Evolutionary conservation across 2,329 filamentous ascomycete genomes (phyloP).

Genomic region (Tolypocladium inflatum): DNA sequence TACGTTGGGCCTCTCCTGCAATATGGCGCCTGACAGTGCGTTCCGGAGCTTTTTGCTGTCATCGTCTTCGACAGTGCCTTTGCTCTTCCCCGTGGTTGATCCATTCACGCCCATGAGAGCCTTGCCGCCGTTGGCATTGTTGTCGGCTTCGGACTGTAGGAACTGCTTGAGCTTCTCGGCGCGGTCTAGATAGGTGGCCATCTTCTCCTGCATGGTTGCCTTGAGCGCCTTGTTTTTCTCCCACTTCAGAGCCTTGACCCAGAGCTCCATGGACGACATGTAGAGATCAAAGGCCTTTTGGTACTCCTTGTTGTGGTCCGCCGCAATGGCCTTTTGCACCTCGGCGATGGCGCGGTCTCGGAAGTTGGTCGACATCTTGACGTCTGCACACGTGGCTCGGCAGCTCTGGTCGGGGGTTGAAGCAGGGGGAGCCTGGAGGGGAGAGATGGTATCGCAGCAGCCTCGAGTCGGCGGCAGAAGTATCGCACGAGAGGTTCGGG

Average conservation of each 20-base stretch:
- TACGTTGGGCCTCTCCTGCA: slow-evolving; percentile 92
- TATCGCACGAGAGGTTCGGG: background rate
- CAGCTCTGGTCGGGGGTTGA: background rate
- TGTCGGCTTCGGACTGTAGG: slow-evolving; percentile 65
- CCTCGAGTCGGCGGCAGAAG: background rate
- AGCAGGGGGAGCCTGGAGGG: background rate
- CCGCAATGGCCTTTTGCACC: slow-evolving; percentile 95
- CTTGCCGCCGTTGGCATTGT: slow-evolving; percentile 56
- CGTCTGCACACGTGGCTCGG: background rate
- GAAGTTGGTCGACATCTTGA: slow-evolving; percentile 86
- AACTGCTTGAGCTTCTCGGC: slow-evolving; percentile 97
- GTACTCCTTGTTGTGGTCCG: slow-evolving; percentile 91
- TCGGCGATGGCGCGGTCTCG: slow-evolving; percentile 91
- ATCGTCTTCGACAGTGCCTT: slow-evolving; percentile 67
- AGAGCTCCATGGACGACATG: slow-evolving; percentile 91
- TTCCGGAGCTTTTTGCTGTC: slow-evolving; percentile 93
- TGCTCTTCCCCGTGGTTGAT: slow-evolving; percentile 49
- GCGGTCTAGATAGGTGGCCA: slow-evolving; percentile 94
- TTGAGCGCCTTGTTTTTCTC: slow-evolving; percentile 97
- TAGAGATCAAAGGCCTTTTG: slow-evolving; percentile 95
- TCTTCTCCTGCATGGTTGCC: slow-evolving; percentile 94
- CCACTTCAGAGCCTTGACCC: slow-evolving; percentile 99
- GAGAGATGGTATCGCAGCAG: background rate
- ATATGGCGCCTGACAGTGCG: slow-evolving; percentile 81
- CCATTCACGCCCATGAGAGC: slow-evolving; percentile 60